These are phyloP conservation scores for Corymbia citriodora DNA, from an alignment of 441 rosid genomes.

Conservation along the genomic window DNA sequence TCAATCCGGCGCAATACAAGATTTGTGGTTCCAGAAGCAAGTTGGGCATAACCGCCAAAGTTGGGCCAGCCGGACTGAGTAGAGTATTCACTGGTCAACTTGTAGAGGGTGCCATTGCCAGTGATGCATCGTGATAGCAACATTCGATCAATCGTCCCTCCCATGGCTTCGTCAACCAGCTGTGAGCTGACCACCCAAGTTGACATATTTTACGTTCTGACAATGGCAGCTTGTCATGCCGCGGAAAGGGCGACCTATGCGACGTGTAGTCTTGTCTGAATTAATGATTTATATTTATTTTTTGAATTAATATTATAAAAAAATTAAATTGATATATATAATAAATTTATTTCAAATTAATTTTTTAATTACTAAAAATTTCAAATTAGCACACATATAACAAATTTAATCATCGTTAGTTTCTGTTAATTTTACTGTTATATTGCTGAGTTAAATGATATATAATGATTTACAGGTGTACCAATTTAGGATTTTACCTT, in stretches of 20 bases:
- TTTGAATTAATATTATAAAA: too few species aligned
- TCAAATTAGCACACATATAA: too few species aligned
- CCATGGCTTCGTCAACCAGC: background rate
- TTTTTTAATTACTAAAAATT: too few species aligned
- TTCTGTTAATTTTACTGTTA: too few species aligned
- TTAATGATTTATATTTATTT: rapidly evolving
- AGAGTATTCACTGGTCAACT: background rate
- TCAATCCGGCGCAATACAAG: background rate
- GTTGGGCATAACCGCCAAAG: background rate
- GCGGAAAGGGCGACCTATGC: too few species aligned
- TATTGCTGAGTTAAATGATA: too few species aligned
- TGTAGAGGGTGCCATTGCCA: background rate
- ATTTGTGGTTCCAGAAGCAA: background rate
- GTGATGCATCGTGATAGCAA: background rate
- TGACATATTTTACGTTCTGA: background rate
- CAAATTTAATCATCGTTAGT: too few species aligned
- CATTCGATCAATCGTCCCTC: background rate
- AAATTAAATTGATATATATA: too few species aligned
- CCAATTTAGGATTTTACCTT: too few species aligned
- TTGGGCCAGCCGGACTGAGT: background rate
- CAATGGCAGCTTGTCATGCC: background rate
- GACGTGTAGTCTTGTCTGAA: background rate
- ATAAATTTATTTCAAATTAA: too few species aligned
- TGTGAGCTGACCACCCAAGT: background rate
- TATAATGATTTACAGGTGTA: too few species aligned